Base-by-base conservation (phyloP, 2,329 filamentous ascomycete species). In the Penicillium glabrum region DNA sequence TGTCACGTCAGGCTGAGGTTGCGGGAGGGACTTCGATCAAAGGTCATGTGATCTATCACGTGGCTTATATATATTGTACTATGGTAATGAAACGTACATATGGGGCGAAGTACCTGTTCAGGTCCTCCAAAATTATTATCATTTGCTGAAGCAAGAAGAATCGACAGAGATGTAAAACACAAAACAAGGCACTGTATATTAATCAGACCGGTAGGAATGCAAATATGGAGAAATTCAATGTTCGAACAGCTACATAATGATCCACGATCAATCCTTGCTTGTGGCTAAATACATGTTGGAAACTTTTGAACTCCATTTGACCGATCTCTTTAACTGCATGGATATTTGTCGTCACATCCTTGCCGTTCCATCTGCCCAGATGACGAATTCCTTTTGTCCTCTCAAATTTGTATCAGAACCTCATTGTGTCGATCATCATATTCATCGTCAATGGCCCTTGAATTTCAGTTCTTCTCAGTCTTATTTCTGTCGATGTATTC, bases 1-100 rank as follows among this genome's bases (percentile, higher is more conserved):
- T 56, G 53, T 58, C 53, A 58, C 48, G 51, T 56, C 51, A 54
- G 51, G 53, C 39, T 62, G 60, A 60, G 53, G 53, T 55, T 46
- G 51, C 43, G 41, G 37, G 24, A 27, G 24, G 46, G 19, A 29
- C n/a, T 46, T 43, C 24, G 24, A 41, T 11, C 5, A 14, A 6
- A 3, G 6, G 16, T 54, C 51, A 57, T 51, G 55, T 57, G 55
- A 13, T 21, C 2, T 0, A 9, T 27, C 41, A 31, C 49, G 33
- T 31, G 39, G 21, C 11, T 26, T 14, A 3, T 13, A 9, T 14
- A 16, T 23, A 5, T 13, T 24, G 24, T 26, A 26, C 26, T 23
- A 2, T 7, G 31, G 13, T 13, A 4, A 14, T 33, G 13, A 33
- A 33, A 33, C 14, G 31, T 33, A 33, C 31, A 33, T 3, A 16